phyloP scores from a whole-genome alignment of 2,329 filamentous ascomycete species.

The Sporothrix brasiliensis region DNA sequence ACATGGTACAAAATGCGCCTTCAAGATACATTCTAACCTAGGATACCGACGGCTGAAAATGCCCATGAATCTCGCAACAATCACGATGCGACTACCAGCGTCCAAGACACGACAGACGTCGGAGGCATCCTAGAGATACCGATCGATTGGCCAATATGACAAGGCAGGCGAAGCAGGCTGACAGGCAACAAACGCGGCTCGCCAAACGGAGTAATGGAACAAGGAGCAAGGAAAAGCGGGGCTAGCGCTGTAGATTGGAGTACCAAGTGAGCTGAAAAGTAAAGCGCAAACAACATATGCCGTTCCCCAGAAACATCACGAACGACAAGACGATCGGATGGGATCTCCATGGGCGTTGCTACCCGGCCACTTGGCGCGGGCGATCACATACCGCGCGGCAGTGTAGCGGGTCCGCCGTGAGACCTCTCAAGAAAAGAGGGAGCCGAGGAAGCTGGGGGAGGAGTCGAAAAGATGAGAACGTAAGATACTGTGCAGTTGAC shows the following conservation, averaged over 20 bases:
- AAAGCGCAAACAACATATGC: not conserved
- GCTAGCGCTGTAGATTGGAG: conserved; percentile 1
- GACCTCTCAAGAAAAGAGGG: not conserved
- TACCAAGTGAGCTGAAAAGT: conserved; percentile 2
- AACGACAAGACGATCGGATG: not conserved
- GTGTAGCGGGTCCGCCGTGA: not conserved
- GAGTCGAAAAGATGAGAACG: not conserved
- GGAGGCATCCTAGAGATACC: not conserved
- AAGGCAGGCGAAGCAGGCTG: conserved; percentile 1
- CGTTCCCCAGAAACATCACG: not conserved
- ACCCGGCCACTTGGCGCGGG: conserved; percentile 6
- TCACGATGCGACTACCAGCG: not conserved
- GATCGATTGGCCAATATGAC: conserved; percentile 12
- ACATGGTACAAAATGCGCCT: not conserved
- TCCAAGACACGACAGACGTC: not conserved
- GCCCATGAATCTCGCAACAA: not conserved
- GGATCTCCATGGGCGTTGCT: conserved; percentile 3
- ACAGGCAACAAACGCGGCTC: not conserved
- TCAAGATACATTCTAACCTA: not conserved
- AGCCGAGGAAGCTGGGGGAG: not conserved
- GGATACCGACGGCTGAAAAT: not conserved
- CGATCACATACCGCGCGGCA: conserved; percentile 23
- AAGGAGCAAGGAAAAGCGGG: conserved; percentile 1
- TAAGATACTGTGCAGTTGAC: not conserved
- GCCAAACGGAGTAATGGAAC: not conserved